Evolutionary conservation across 805 yeast species (phyloP).

Genomic region (Wickerhamiella qilinensis): DNA sequence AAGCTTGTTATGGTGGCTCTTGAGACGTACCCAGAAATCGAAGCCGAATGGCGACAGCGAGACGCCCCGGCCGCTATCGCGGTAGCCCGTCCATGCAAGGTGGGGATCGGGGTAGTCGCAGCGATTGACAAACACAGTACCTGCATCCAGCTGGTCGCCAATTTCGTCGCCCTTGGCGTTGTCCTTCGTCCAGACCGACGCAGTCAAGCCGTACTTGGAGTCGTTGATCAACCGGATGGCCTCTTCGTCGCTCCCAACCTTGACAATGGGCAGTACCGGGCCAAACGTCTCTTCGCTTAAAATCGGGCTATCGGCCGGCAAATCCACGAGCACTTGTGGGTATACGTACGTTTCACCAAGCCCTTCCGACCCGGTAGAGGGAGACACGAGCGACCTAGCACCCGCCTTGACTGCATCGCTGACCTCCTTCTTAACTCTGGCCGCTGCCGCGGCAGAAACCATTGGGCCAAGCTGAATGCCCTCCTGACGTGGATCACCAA

Average conservation of each 20-base stretch:
- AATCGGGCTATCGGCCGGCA: constrained; percentile 46
- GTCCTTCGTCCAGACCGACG: constrained; percentile 67
- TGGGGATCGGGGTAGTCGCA: constrained; percentile 47
- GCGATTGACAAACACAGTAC: constrained; percentile 49
- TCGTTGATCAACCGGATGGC: constrained; percentile 60
- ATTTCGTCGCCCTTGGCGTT: constrained; percentile 49
- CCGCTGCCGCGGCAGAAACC: constrained; percentile 35
- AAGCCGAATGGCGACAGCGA: constrained; percentile 54
- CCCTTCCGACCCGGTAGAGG: constrained; percentile 45
- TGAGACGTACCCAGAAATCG: constrained; percentile 22
- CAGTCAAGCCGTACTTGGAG: constrained; percentile 71
- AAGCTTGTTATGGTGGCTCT: constrained; percentile 21
- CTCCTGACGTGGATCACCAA: constrained; percentile 69
- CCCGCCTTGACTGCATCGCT: constrained; percentile 36
- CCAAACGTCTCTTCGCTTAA: constrained; percentile 80
- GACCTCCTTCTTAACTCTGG: constrained; percentile 30
- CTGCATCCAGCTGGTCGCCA: constrained; percentile 44
- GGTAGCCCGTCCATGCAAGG: constrained; percentile 64
- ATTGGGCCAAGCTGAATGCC: constrained; percentile 52
- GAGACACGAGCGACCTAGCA: constrained; percentile 29
- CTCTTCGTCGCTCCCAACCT: constrained; percentile 59
- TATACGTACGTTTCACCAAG: constrained; percentile 56
- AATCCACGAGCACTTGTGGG: constrained; percentile 72
- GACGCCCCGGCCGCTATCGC: constrained; percentile 56
- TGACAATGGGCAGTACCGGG: constrained; percentile 65